Evolutionary conservation across 768 basidiomycete genomes (phyloP).

Genomic region (Pisolithus albus): DNA sequence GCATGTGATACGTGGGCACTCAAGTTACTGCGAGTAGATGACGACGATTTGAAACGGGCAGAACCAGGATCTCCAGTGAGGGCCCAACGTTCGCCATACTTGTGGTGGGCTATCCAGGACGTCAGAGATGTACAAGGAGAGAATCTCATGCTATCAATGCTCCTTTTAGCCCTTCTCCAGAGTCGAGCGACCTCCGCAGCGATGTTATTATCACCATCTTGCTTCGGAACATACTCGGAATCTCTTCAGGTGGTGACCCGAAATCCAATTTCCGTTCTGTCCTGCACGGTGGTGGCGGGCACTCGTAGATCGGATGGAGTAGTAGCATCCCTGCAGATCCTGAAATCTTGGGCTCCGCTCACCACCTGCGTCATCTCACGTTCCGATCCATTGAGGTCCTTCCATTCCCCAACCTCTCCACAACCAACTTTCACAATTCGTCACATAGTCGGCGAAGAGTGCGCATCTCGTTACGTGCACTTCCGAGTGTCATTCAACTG

Average conservation of each 20-base stretch:
- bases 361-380: background rate
- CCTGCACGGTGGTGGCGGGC: background rate
- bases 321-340: too few relatives aligned
- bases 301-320: background rate
- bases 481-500: constrained; percentile 17
- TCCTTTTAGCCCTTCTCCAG: constrained; percentile 19
- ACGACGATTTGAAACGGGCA: background rate
- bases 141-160: constrained; percentile 15
- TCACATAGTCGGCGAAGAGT: constrained; percentile 22
- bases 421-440: constrained; percentile 13
- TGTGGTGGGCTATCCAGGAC: constrained; percentile 7
- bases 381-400: background rate
- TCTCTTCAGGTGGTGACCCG: background rate
- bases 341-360: too few relatives aligned
- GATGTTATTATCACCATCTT: background rate
- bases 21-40: constrained; percentile 3
- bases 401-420: constrained; percentile 6
- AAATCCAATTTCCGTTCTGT: background rate
- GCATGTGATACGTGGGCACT: constrained; percentile 16
- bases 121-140: background rate
- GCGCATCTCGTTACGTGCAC: constrained; percentile 19
- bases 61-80: background rate
- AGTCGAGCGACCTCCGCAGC: constrained; percentile 12
- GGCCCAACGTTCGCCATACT: constrained; percentile 11
- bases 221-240: background rate